Base-by-base conservation (phyloP, 169 alveolate genomes). In the Babesia sp. region DNA sequence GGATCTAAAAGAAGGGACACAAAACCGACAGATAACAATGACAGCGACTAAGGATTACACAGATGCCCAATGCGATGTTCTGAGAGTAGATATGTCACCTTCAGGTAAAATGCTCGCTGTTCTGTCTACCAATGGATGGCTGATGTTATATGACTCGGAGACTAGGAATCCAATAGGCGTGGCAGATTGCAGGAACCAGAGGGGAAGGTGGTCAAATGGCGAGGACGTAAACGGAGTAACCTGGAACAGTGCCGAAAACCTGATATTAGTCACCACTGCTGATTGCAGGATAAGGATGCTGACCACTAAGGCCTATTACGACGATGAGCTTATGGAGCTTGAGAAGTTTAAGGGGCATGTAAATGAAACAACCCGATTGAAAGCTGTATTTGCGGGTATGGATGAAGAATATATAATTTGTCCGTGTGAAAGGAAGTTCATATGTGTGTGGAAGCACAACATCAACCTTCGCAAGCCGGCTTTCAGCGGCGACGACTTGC, bases 211-310 rank as follows among this genome's bases (percentile, higher is more conserved):
- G 46, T 28, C 63, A 34, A 36, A 18, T 6, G 87, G 87, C 0
- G 58, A 34, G 41, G 39, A 36, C 36, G 83, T 79, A 0, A 69
- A 68, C 18, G 87, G 87, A 1, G 55, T 79, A 3, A 45, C 37
- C 36, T 79, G 87, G 87, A 70, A 46, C 44, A 71, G 11, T 28
- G 46, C 26, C 36, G 87, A 71, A 34, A 68, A n/a, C 41, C 44
- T 63, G 18, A 70, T 79, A 6, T 54, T 59, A 11, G 83, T 71
- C 26, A 79, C 87, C 31, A 77, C 86, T 18, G 28, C 22, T 18
- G 83, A 79, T 48, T 34, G 46, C 42, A 79, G 83, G 37, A 71
- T 79, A 46, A n/a, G 87, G 39, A 0, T 71, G 76, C 73, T 79
- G 5, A 54, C 72, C 6, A 24, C 55, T 26, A 29, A 33, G 11